Conservation (phyloP, 2,329 filamentous ascomycete genomes). For the Colletotrichum orbiculare region DNA sequence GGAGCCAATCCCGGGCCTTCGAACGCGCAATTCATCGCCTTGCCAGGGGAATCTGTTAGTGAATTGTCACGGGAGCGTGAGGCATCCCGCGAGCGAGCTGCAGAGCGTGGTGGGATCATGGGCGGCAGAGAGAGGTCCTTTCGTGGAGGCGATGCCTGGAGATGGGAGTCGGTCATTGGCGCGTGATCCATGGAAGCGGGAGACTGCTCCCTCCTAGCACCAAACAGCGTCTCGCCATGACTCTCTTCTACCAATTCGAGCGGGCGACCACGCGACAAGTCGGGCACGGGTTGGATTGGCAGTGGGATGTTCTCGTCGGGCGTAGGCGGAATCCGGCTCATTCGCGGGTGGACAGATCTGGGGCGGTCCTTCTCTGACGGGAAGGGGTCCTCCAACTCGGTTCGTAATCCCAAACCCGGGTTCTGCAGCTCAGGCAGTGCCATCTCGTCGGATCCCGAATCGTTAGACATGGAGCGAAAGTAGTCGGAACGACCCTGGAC, state of each 20-base stretch:
- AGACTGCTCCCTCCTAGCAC: slow-evolving; percentile 67
- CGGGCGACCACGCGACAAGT: slow-evolving; percentile 54
- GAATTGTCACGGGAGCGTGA: slow-evolving; percentile 42
- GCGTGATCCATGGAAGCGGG: slow-evolving; percentile 62
- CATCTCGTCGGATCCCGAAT: slow-evolving; percentile 61
- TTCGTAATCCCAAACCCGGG: slow-evolving; percentile 60
- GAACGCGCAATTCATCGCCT: slow-evolving; percentile 56
- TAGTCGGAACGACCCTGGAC: slow-evolving; percentile 81
- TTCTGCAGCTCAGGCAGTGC: slow-evolving; percentile 41
- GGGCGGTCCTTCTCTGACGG: slow-evolving; percentile 63
- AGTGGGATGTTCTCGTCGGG: slow-evolving; percentile 60
- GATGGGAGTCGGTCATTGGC: slow-evolving; percentile 41
- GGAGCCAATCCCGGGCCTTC: slow-evolving; percentile 64
- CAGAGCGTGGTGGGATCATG: slow-evolving; percentile 43
- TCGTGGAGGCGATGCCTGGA: slow-evolving; percentile 39
- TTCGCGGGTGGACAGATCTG: slow-evolving; percentile 78
- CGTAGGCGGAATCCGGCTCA: slow-evolving; percentile 71
- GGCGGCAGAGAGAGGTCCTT: slow-evolving; percentile 48
- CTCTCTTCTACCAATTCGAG: slow-evolving; percentile 40
- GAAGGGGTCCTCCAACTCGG: slow-evolving; percentile 68
- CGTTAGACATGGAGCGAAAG: slow-evolving; percentile 79
- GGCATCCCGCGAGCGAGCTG: slow-evolving; percentile 15
- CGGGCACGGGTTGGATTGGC: slow-evolving; percentile 53
- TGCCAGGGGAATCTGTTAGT: slow-evolving; percentile 57
- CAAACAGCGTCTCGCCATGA: slow-evolving; percentile 58